These are phyloP conservation scores for Nematocida major DNA, from an alignment of 371 early-diverging fungal genomes.

Conservation along the genomic window DNA sequence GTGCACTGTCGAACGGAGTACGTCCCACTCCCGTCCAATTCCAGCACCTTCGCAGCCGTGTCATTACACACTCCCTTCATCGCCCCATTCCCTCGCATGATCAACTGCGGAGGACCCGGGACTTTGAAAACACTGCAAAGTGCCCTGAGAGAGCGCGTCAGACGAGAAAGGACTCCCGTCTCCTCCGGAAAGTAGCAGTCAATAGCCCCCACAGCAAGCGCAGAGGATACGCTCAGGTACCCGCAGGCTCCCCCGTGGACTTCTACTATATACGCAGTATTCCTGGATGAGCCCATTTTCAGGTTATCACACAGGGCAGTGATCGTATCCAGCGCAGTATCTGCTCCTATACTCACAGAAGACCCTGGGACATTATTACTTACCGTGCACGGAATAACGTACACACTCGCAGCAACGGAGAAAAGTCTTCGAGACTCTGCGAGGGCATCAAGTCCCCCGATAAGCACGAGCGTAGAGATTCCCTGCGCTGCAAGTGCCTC, in stretches of 20 bases:
- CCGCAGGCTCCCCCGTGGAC: constrained; percentile 91
- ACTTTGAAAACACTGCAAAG: constrained; percentile 52
- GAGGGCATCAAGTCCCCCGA: constrained; percentile 46
- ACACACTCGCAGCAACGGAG: constrained; percentile 39
- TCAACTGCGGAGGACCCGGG: constrained; percentile 12
- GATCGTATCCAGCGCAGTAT: constrained; percentile 90
- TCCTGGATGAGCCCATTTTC: constrained; percentile 78
- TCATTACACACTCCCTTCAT: constrained; percentile 67
- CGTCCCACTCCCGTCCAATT: constrained; percentile 79
- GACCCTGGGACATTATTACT: constrained; percentile 96
- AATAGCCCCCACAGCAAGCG: constrained; percentile 80
- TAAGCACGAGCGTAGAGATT: constrained; percentile 6
- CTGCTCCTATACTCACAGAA: constrained; percentile 84
- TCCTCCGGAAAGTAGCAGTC: constrained; percentile 77
- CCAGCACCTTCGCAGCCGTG: constrained; percentile 74
- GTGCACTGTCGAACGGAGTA: constrained; percentile 83
- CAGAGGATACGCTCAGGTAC: constrained; percentile 80
- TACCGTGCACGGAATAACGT: constrained; percentile 85
- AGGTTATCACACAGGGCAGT: constrained; percentile 82
- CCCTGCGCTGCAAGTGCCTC: not conserved
- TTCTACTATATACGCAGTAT: constrained; percentile 89
- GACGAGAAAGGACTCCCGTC: constrained; percentile 53
- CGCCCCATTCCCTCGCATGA: constrained; percentile 67
- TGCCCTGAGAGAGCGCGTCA: constrained; percentile 54
- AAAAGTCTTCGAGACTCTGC: constrained; percentile 22